phyloP scores from a whole-genome alignment of 2,329 filamentous ascomycete species.

The Sclerotiophoma versabilis region DNA sequence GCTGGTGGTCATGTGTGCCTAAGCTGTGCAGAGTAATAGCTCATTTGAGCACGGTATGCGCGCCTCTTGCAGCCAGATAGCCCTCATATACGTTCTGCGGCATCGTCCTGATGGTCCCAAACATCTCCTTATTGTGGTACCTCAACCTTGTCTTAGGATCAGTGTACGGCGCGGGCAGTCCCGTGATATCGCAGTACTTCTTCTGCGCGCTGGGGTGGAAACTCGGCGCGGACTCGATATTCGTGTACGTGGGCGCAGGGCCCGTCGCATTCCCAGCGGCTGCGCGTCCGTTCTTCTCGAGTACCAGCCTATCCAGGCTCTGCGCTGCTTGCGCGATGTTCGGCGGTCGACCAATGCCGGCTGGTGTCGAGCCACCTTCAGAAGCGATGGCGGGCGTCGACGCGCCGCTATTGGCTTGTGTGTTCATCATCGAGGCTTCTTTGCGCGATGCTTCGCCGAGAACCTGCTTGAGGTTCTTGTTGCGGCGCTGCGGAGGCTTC shows the following conservation, averaged over 20 bases:
- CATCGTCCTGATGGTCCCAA: constrained; percentile 79
- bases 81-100: constrained; percentile 85
- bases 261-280: constrained; percentile 54
- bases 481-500: constrained; percentile 92
- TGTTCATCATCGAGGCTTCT: constrained; percentile 87
- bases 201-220: constrained; percentile 78
- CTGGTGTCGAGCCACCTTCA: constrained; percentile 52
- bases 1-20: not conserved
- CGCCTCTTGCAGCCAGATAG: constrained; percentile 87
- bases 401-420: constrained; percentile 80
- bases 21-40: not conserved
- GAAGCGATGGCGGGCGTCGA: constrained; percentile 65
- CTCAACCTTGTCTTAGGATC: constrained; percentile 94
- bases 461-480: constrained; percentile 99
- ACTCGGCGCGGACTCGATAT: constrained; percentile 93
- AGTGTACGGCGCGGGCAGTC: constrained; percentile 86
- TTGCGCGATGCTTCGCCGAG: constrained; percentile 86
- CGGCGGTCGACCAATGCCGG: constrained; percentile 66
- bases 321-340: constrained; percentile 91
- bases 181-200: constrained; percentile 96
- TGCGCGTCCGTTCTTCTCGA: constrained; percentile 74
- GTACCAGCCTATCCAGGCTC: constrained; percentile 83
- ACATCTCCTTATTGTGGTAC: constrained; percentile 94
- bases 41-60: constrained; percentile 92
- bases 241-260: constrained; percentile 84